These are phyloP conservation scores for Xylaria venustula DNA, from an alignment of 495 filamentous ascomycete genomes.

Conservation along the genomic window DNA sequence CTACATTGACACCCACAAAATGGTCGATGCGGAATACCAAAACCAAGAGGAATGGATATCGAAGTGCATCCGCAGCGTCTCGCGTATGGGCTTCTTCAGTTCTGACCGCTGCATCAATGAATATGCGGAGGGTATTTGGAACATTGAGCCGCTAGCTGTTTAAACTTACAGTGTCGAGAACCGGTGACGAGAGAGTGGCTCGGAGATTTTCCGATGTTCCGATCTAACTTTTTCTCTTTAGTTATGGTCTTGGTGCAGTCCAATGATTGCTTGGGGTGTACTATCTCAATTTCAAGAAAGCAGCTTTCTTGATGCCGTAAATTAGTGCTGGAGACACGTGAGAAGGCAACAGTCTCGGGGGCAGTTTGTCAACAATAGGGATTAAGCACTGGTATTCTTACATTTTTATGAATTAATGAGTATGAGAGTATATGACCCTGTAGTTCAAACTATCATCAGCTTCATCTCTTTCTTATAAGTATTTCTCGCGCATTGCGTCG, in stretches of 20 bases:
- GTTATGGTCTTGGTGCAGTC: too few relatives aligned
- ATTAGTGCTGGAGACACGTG: too few relatives aligned
- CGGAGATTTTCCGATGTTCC: background rate
- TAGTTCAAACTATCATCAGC: background rate
- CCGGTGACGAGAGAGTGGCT: too few relatives aligned
- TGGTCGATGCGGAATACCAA: slow-evolving; percentile 87
- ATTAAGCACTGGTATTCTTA: too few relatives aligned
- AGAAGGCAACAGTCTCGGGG: too few relatives aligned
- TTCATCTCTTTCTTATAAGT: background rate
- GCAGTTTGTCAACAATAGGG: too few relatives aligned
- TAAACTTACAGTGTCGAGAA: slow-evolving; percentile 12
- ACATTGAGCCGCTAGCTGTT: slow-evolving; percentile 71
- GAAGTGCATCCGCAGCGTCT: slow-evolving; percentile 84
- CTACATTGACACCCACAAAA: slow-evolving; percentile 83
- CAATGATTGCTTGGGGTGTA: background rate
- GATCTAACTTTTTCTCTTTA: background rate
- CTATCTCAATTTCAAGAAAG: too few relatives aligned
- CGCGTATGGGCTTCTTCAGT: slow-evolving; percentile 95
- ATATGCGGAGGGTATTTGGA: slow-evolving; percentile 98
- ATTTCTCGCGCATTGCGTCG: too few relatives aligned
- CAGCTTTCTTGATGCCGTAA: too few relatives aligned
- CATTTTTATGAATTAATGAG: background rate
- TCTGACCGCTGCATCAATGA: slow-evolving; percentile 96
- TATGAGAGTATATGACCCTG: slow-evolving; percentile 1
- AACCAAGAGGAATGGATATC: slow-evolving; percentile 89